Evolutionary conservation across 139 green algal genomes (phyloP).

Genomic region (Micromonas commoda): DNA sequence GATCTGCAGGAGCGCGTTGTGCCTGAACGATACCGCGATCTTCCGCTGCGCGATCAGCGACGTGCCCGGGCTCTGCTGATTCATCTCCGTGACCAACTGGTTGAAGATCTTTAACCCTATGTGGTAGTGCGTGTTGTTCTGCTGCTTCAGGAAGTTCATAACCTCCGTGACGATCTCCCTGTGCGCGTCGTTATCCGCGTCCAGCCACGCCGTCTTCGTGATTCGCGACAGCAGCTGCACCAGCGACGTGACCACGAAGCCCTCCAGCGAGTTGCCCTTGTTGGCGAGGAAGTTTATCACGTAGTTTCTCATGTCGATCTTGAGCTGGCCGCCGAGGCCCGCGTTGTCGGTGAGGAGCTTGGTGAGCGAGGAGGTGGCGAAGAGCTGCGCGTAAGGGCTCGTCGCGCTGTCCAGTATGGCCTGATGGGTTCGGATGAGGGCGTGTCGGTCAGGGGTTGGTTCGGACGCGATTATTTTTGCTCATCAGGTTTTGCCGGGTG

Average conservation of each 20-base stretch:
- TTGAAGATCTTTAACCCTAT: constrained; percentile 84
- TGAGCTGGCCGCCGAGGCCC: constrained; percentile 27
- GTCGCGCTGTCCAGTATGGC: constrained; percentile 79
- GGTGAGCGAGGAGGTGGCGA: constrained; percentile 48
- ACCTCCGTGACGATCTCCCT: constrained; percentile 77
- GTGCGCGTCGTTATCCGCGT: constrained; percentile 61
- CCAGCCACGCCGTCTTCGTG: constrained; percentile 93
- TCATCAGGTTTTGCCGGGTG: constrained; percentile 3
- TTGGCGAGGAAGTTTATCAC: constrained; percentile 46
- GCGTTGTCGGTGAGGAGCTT: constrained; percentile 9
- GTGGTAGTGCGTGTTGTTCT: constrained; percentile 63
- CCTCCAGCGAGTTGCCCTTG: constrained; percentile 60
- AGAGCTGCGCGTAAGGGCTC: constrained; percentile 87
- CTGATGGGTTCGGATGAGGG: constrained; percentile 47
- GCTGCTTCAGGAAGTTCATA: constrained; percentile 57
- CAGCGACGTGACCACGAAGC: constrained; percentile 72
- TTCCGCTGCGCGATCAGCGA: constrained; percentile 91
- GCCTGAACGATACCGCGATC: constrained; percentile 63
- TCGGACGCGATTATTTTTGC: not conserved
- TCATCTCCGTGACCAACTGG: constrained; percentile 86
- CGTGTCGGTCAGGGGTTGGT: not conserved
- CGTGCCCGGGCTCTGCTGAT: constrained; percentile 65
- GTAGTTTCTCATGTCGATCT: constrained; percentile 39
- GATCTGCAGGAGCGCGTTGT: constrained; percentile 49
- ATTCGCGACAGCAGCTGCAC: constrained; percentile 84